Percentiles rank a stretch among this genome's conserved stretches.
phyloP scores from a whole-genome alignment of 352 stramenopile species.

The Thraustotheca clavata region DNA sequence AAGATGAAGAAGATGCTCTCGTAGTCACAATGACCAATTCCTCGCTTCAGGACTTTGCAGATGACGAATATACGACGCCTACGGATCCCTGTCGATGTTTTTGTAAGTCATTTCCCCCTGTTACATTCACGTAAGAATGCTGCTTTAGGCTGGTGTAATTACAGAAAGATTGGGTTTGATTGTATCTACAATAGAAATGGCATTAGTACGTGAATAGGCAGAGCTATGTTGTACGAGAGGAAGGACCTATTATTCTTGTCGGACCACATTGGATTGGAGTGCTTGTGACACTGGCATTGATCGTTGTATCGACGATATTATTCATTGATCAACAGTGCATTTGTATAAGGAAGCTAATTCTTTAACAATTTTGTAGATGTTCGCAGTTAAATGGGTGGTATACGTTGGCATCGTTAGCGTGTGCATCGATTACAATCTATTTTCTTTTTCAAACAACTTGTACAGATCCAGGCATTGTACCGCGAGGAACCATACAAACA shows the following conservation, averaged over 20 bases:
- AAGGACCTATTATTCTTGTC: conserved; percentile 28
- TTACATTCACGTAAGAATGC: neutral
- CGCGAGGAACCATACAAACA: conserved; percentile 22
- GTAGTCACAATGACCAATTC: neutral
- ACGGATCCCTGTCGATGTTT: conserved; percentile 20
- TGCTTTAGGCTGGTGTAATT: conserved; percentile 14
- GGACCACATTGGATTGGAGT: conserved; percentile 78
- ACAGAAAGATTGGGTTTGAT: conserved; percentile 18
- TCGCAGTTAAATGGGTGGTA: conserved; percentile 26
- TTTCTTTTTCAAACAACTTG: conserved; percentile 68
- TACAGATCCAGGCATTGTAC: conserved; percentile 63
- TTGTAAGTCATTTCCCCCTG: neutral
- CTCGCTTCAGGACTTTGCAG: neutral
- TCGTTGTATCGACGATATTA: conserved; percentile 45
- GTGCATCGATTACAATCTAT: conserved; percentile 50
- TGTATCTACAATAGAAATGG: neutral
- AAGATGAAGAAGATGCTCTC: conserved; percentile 18
- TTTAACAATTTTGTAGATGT: conserved; percentile 3
- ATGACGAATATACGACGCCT: conserved; percentile 15
- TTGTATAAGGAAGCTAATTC: conserved; percentile 31
- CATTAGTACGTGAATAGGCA: neutral
- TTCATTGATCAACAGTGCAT: conserved; percentile 54
- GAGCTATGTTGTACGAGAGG: conserved; percentile 16
- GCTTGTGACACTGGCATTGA: conserved; percentile 49
- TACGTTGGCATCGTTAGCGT: conserved; percentile 42